Conservation (phyloP, 1,139 yeast genomes). For the Saccharomycopsis phalli region DNA sequence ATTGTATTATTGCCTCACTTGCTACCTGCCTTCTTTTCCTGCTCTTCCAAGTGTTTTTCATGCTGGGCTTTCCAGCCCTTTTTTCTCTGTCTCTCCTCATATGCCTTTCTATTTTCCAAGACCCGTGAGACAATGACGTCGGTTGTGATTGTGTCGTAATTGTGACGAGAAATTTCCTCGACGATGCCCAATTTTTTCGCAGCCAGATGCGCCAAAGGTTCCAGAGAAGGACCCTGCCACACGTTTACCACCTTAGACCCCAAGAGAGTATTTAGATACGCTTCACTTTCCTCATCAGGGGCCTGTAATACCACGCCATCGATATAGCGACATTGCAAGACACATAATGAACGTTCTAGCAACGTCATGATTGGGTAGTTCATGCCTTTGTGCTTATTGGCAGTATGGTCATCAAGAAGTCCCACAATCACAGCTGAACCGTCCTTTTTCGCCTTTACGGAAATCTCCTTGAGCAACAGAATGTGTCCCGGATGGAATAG, state of each 20-base stretch:
- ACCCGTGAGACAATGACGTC: constrained; percentile 62
- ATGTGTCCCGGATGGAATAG: constrained; percentile 92
- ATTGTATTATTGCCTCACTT: no score
- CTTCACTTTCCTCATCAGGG: constrained; percentile 43
- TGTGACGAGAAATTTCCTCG: constrained; percentile 43
- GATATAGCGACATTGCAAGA: constrained; percentile 77
- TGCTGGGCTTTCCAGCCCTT: constrained; percentile 63
- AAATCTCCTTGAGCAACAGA: constrained; percentile 46
- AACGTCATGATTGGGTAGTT: constrained; percentile 82
- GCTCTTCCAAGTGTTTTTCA: constrained; percentile 29
- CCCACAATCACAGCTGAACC: constrained; percentile 56
- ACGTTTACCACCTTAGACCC: constrained; percentile 37
- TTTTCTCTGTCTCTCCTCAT: constrained; percentile 69
- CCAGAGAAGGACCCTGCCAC: constrained; percentile 54
- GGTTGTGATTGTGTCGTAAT: constrained; percentile 52
- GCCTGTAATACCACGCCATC: constrained; percentile 69
- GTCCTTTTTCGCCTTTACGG: constrained; percentile 26
- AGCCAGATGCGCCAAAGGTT: constrained; percentile 35
- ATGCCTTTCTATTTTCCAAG: constrained; percentile 51
- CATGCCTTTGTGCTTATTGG: constrained; percentile 51
- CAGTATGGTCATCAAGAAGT: constrained; percentile 51
- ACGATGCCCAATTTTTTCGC: constrained; percentile 33
- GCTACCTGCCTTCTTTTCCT: constrained; percentile 19
- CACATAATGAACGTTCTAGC: constrained; percentile 78
- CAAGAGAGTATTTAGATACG: constrained; percentile 30